Percentiles rank a stretch among this genome's conserved stretches.
Conservation (phyloP, 2,329 filamentous ascomycete species). For the Ascochyta koolunga region DNA sequence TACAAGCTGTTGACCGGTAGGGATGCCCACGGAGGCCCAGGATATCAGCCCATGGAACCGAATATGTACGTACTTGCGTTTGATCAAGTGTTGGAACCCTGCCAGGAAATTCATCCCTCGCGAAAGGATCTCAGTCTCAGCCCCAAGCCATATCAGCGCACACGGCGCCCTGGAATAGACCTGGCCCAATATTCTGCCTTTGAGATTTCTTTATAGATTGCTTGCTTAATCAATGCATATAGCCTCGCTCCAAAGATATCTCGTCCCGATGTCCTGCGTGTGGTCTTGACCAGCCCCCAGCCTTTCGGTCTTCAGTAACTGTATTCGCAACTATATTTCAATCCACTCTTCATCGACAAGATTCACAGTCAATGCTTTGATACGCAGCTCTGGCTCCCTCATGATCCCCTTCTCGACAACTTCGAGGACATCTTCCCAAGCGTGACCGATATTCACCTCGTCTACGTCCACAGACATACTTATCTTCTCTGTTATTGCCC, state of each 20-base stretch:
- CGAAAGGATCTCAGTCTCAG: not conserved
- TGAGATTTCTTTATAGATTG: constrained; percentile 1
- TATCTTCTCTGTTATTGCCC: no score
- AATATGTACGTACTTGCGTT: not conserved
- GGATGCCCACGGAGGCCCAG: not conserved
- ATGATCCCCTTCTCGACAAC: no score
- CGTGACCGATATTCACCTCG: no score
- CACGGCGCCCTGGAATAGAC: constrained; percentile 3
- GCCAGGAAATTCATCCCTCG: no score
- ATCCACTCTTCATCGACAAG: no score
- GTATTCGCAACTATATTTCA: no score
- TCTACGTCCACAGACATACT: no score
- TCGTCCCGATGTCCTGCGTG: not conserved
- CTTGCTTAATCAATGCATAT: constrained; percentile 17
- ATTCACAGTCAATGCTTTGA: no score
- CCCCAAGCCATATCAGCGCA: constrained; percentile 5
- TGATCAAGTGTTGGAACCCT: no score
- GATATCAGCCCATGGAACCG: not conserved
- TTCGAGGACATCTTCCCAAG: no score
- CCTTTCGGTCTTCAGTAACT: no score
- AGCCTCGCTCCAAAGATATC: constrained; percentile 14
- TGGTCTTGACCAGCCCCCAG: not conserved
- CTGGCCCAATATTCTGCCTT: constrained; percentile 12
- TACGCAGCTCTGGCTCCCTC: no score
- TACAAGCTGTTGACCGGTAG: not conserved